Percentiles rank a stretch among this genome's conserved stretches.
These are phyloP conservation scores for Stephania cephalantha DNA, from an alignment of 164 flowering plant genomes.

Conservation along the genomic window DNA sequence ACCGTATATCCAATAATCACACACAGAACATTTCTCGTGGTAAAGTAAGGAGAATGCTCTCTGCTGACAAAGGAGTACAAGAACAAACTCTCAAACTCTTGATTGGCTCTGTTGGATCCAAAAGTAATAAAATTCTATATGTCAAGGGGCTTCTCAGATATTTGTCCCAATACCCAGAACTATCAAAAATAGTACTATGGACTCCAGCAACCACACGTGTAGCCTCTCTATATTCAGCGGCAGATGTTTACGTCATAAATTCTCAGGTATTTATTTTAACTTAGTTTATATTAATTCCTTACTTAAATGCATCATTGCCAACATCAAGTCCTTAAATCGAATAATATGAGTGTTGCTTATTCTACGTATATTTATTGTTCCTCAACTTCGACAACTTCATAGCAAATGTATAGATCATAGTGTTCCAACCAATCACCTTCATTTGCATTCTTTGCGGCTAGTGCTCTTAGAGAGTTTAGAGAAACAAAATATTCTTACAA, in stretches of 20 bases:
- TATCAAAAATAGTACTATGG: conserved; percentile 81
- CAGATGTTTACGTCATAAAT: conserved; percentile 84
- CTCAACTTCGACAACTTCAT: background rate
- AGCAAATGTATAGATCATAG: no score
- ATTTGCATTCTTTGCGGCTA: no score
- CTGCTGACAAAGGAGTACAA: conserved; percentile 22
- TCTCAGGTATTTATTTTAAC: conserved; percentile 49
- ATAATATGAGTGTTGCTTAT: no score
- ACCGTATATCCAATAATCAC: conserved; percentile 7
- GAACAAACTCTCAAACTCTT: conserved; percentile 55
- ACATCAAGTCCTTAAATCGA: no score
- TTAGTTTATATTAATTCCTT: background rate
- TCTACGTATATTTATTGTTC: no score
- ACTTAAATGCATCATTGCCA: background rate
- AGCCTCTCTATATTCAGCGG: conserved; percentile 93
- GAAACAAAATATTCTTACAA: no score
- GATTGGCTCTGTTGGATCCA: conserved; percentile 94
- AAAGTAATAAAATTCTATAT: conserved; percentile 80
- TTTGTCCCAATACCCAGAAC: conserved; percentile 51
- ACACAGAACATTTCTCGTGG: conserved; percentile 9
- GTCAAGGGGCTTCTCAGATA: conserved; percentile 62
- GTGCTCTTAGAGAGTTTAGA: no score
- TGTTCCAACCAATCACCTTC: no score
- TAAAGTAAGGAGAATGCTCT: conserved; percentile 25
- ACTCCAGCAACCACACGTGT: conserved; percentile 91